Conservation (phyloP, 768 basidiomycete genomes). For the Hygrophorus russula region DNA sequence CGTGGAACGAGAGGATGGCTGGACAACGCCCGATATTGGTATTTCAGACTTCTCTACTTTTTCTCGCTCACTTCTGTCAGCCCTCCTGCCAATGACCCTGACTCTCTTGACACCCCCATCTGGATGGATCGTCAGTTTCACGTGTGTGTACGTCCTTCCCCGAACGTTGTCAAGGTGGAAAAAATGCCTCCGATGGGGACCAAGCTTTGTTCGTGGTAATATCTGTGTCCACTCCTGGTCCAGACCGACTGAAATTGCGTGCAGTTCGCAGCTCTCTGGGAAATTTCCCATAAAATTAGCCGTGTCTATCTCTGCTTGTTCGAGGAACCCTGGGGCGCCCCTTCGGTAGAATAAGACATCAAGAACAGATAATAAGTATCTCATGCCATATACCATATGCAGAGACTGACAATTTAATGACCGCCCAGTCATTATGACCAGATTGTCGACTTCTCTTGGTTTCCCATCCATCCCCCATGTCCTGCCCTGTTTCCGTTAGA, state of each 20-base stretch:
- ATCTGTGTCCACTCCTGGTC: conserved; percentile 61
- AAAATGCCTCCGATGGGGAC: conserved; percentile 82
- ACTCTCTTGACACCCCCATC: conserved; percentile 95
- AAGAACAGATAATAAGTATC: neutral
- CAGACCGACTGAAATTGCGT: conserved; percentile 37
- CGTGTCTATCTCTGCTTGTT: conserved; percentile 82
- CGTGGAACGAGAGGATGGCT: neutral
- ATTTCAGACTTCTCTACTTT: neutral
- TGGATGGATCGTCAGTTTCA: conserved; percentile 82
- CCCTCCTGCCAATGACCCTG: conserved; percentile 62
- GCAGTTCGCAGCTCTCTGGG: conserved; percentile 78
- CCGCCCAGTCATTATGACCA: conserved; percentile 85
- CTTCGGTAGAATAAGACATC: conserved; percentile 24
- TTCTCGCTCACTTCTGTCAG: conserved; percentile 4
- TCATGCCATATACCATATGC: neutral
- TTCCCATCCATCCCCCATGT: conserved; percentile 99
- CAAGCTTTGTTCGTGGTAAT: conserved; percentile 68
- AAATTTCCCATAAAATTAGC: conserved; percentile 95
- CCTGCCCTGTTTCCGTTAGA: conserved; percentile 30
- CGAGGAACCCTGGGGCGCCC: conserved; percentile 63
- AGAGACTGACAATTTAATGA: conserved; percentile 73
- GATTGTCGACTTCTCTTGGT: conserved; percentile 76
- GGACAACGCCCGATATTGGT: neutral
- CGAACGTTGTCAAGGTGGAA: conserved; percentile 69
- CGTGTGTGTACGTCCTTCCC: conserved; percentile 60